Conservation (phyloP, 805 yeast genomes). For the Lachancea dasiensis region DNA sequence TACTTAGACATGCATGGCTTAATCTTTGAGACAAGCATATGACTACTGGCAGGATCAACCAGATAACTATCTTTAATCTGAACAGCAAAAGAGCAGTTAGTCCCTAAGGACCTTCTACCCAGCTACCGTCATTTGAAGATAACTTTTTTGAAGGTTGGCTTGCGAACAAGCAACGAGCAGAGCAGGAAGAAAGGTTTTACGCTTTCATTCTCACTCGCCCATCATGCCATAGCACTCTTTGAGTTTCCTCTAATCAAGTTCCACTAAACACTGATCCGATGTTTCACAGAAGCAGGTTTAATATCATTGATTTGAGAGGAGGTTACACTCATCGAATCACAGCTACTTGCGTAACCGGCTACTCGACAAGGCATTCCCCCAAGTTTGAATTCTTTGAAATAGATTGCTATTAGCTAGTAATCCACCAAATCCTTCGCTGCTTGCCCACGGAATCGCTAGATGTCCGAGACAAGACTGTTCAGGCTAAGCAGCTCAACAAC, state of each 20-base stretch:
- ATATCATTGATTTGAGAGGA: slow-evolving; percentile 30
- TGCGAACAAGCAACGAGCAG: slow-evolving; percentile 9
- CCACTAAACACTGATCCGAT: slow-evolving; percentile 28
- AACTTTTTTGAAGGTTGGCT: slow-evolving; percentile 14
- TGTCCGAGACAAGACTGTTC: slow-evolving; percentile 32
- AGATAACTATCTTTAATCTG: slow-evolving; percentile 32
- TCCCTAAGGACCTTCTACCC: slow-evolving; percentile 7
- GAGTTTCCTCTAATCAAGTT: slow-evolving; percentile 26
- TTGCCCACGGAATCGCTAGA: slow-evolving; percentile 30
- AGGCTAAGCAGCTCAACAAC: slow-evolving; percentile 18
- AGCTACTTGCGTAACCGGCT: slow-evolving; percentile 20
- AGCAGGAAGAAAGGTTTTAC: slow-evolving; percentile 15
- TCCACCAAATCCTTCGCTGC: slow-evolving; percentile 35
- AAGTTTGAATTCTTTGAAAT: slow-evolving; percentile 23
- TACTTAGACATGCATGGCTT: slow-evolving; percentile 46
- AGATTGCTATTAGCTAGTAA: slow-evolving; percentile 29
- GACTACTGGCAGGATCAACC: slow-evolving; percentile 50
- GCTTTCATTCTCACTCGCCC: slow-evolving; percentile 13
- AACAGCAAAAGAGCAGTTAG: slow-evolving; percentile 8
- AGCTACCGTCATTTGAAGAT: slow-evolving; percentile 13
- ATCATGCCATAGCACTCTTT: slow-evolving; percentile 30
- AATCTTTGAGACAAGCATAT: slow-evolving; percentile 49
- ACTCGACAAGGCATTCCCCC: slow-evolving; percentile 25
- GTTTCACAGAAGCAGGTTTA: slow-evolving; percentile 25
- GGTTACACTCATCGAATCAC: slow-evolving; percentile 30